Conservation (phyloP, 2,329 filamentous ascomycete species). For the Xylaria sp. region DNA sequence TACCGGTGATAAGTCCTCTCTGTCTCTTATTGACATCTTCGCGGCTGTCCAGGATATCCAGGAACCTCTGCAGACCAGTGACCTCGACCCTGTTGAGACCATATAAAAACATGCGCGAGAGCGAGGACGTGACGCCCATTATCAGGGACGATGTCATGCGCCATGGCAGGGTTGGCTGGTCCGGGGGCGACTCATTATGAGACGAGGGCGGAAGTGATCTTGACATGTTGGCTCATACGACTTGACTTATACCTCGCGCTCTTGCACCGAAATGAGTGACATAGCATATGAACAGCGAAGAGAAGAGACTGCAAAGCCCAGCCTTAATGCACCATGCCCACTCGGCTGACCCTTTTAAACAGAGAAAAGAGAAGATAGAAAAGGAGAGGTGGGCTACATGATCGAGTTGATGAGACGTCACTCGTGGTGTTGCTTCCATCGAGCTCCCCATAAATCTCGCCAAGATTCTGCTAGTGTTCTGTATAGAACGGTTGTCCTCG, state of each 20-base stretch:
- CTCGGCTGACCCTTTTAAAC: background rate
- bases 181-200: slow-evolving; percentile 21
- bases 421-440: background rate
- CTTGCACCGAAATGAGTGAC: slow-evolving; percentile 9
- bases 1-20: slow-evolving; percentile 79
- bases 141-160: slow-evolving; percentile 66
- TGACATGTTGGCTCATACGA: slow-evolving; percentile 18
- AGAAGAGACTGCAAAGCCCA: background rate
- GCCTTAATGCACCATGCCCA: background rate
- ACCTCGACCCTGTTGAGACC: slow-evolving; percentile 70
- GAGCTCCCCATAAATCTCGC: background rate
- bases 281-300: slow-evolving; percentile 12
- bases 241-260: background rate
- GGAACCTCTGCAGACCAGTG: slow-evolving; percentile 68
- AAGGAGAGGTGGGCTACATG: background rate
- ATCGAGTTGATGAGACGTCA: background rate
- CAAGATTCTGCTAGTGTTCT: background rate
- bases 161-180: slow-evolving; percentile 60
- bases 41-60: slow-evolving; percentile 69
- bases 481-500: background rate
- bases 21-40: slow-evolving; percentile 59
- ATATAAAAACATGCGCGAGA: slow-evolving; percentile 71
- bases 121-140: slow-evolving; percentile 65
- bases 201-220: slow-evolving; percentile 1
- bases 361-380: background rate